Evolutionary conservation across 495 filamentous ascomycete species (phyloP), one percentile per base, ranked within the genome.

Genomic region (Penicillium egyptiacum): DNA sequence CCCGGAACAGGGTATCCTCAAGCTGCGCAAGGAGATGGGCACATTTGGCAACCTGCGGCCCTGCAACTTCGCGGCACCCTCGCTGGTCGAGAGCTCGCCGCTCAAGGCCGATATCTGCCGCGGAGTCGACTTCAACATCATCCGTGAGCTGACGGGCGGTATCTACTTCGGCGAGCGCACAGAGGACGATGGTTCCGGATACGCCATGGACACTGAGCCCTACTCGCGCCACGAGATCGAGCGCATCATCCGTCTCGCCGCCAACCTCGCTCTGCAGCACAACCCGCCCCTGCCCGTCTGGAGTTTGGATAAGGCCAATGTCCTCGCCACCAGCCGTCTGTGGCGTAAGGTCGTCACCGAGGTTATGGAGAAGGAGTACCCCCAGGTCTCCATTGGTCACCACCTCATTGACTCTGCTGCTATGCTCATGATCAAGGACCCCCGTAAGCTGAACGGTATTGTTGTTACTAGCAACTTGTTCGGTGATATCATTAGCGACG

Each of bases 401-500:
- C 93, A 98, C 67, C 80, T 98, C 39, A 97, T 98, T 68, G 94
- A 98, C 76, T 89, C 84, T 53, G 94, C 92, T 19, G 93, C 94
- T 50, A 97, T 98, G 93, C 72, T 97, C 60, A 92, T 98, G 90
- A 83, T 98, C 50, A 96, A 96, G 86, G 90, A 92, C 69, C 94
- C 94, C 22, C 79, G 89, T 22, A 84, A 88, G 50, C 79, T 98
- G 46, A 98, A 98, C 70, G 94, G 94, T 49, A 86, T 98, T 20
- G 83, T 98, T 42, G 86, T 98, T 37, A 96, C 92, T 7, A 93
- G 88, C 76, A 98, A 98, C 73, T 68, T 98, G 59, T 96, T 96
- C 69, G 94, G 94, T 57, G 94, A 98, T 73, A 98, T 98, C 69
- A 92, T 98, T 66, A 88, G 81, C 65, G 94, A 98, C 68, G 94